Percentiles rank a stretch among this genome's conserved stretches.
Evolutionary conservation across 73 alveolate genomes (phyloP).

Genomic region (Uronychia setigera): DNA sequence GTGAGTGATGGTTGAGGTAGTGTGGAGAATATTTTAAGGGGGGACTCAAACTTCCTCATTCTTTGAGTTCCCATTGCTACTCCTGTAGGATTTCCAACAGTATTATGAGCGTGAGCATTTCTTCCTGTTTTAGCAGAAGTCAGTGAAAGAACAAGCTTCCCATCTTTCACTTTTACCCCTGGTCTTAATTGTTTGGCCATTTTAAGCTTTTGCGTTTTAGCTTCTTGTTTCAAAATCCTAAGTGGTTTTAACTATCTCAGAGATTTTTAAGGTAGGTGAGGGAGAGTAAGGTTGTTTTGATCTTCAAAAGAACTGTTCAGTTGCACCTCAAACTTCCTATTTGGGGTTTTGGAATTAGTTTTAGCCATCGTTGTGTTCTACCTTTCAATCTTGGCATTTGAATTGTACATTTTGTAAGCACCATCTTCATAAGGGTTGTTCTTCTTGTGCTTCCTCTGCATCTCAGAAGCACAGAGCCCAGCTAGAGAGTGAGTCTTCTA

Average conservation of each 20-base stretch:
- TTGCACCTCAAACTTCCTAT: not conserved
- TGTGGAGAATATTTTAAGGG: not conserved
- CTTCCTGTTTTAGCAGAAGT: not conserved
- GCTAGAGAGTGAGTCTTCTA: not conserved
- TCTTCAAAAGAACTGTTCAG: not conserved
- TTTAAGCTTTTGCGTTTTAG: too few relatives aligned
- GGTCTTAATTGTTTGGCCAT: too few relatives aligned
- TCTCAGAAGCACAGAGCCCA: not conserved
- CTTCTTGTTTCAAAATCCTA: too few relatives aligned
- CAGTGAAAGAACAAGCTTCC: too few relatives aligned
- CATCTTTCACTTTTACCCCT: too few relatives aligned
- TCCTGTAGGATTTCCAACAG: too few relatives aligned
- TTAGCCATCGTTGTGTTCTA: not conserved
- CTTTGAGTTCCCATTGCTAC: too few relatives aligned
- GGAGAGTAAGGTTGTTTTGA: not conserved
- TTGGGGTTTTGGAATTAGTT: not conserved
- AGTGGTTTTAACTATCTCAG: too few relatives aligned
- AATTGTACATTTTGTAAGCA: not conserved
- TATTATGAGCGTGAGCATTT: not conserved
- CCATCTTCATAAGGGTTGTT: not conserved
- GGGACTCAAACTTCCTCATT: not conserved
- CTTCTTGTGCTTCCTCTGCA: not conserved
- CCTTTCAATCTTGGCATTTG: too few relatives aligned
- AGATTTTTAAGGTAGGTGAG: too few relatives aligned
- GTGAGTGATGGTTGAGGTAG: slow-evolving; percentile 4